These are phyloP conservation scores for Rhizophagus sp. DNA, from an alignment of 192 early-diverging fungal species.

Conservation along the genomic window DNA sequence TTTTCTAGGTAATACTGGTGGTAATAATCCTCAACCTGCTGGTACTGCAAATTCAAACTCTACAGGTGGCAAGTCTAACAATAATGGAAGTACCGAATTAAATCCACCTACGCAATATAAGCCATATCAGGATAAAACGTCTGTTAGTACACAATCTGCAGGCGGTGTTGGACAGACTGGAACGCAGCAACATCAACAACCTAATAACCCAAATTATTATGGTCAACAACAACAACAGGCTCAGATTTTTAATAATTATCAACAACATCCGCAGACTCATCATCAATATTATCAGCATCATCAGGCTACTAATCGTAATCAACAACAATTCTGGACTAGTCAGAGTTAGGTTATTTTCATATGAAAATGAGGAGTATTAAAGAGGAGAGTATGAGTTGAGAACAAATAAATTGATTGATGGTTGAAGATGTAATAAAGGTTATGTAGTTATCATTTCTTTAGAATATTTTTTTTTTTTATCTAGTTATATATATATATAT, in stretches of 20 bases:
- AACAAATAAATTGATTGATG: no score
- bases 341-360: slow-evolving; percentile 16
- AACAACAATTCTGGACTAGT: slow-evolving; percentile 26
- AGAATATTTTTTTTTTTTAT: neutral
- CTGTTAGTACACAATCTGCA: neutral
- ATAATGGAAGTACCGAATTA: slow-evolving; percentile 20
- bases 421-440: no score
- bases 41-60: slow-evolving; percentile 9
- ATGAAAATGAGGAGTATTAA: neutral
- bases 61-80: slow-evolving; percentile 6
- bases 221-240: slow-evolving; percentile 19
- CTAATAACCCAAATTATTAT: slow-evolving; percentile 20
- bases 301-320: slow-evolving; percentile 24
- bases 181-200: slow-evolving; percentile 15
- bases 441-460: neutral
- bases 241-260: slow-evolving; percentile 30
- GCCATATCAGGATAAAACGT: slow-evolving; percentile 7
- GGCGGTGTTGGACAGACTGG: slow-evolving; percentile 1
- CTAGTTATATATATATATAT: no score
- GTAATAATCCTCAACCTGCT: slow-evolving; percentile 9
- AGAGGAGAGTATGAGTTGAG: neutral
- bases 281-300: slow-evolving; percentile 29
- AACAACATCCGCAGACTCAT: slow-evolving; percentile 25
- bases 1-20: slow-evolving; percentile 32
- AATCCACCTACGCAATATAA: slow-evolving; percentile 27